Conservation (phyloP, 2,329 filamentous ascomycete species). For the Cercospora sp. region DNA sequence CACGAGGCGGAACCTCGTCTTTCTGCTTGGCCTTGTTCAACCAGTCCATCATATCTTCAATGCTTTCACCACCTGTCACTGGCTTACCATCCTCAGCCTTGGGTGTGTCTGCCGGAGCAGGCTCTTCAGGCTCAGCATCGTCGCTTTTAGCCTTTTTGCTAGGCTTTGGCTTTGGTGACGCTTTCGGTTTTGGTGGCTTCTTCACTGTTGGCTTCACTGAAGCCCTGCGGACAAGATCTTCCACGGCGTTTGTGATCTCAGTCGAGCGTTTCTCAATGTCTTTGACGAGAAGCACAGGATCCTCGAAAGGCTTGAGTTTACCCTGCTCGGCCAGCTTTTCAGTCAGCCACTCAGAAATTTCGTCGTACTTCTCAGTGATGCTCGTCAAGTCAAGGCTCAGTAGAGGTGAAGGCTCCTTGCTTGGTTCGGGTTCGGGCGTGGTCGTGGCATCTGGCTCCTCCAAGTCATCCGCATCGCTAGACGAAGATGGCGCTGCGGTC, state of each 20-base stretch:
- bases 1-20: conserved; percentile 16
- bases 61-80: conserved; percentile 24
- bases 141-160: conserved; percentile 24
- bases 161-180: conserved; percentile 26
- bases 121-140: conserved; percentile 18
- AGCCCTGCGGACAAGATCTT: conserved; percentile 65
- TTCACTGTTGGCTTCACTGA: conserved; percentile 17
- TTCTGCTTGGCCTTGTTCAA: conserved; percentile 21
- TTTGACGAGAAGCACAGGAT: conserved; percentile 71
- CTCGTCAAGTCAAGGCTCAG: conserved; percentile 68
- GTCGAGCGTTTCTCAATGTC: conserved; percentile 70
- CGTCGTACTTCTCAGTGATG: conserved; percentile 63
- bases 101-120: conserved; percentile 12
- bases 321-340: conserved; percentile 70
- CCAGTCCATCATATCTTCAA: conserved; percentile 29
- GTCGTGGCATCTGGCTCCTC: conserved; percentile 63
- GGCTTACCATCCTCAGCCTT: conserved; percentile 18
- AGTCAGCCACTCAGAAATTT: conserved; percentile 71
- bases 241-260: conserved; percentile 68
- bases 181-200: conserved; percentile 24
- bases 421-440: conserved; percentile 44
- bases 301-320: conserved; percentile 66
- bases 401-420: conserved; percentile 61
- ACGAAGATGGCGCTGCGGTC: conserved; percentile 15
- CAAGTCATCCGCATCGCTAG: conserved; percentile 66